Base-by-base conservation (phyloP, 345 rosid species). In the Stellera chamaejasme region DNA sequence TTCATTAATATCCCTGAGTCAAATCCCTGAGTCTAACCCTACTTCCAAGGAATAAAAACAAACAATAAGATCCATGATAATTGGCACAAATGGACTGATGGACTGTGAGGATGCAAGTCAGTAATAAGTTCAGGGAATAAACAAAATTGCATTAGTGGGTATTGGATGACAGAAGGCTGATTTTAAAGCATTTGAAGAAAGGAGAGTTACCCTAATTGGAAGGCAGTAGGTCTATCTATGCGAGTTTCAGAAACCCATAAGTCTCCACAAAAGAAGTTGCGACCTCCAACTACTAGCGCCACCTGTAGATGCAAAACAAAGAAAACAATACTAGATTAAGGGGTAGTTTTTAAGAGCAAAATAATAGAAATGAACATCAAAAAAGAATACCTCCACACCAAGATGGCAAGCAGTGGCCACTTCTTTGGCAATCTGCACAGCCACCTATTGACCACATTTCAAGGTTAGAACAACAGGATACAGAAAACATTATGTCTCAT, bases 201-300 rank as follows among this genome's bases (percentile, higher is more conserved):
- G 6, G 45, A 11, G 16, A 13, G 10, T 74, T 64, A 77, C 82
- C 82, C 77, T 44, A 74, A 63, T 63, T 77, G 82, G 49, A 74
- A 74, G 25, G 82, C 72, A 36, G 72, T 61, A 14, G 74, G 72
- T 64, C 79, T 77, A 52, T 74, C 77, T 19, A 74, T 74, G 46
- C 72, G 70, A 15, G 82, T 71, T 25, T 66, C 72, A 68, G 82
- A 66, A n/a, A 74, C 65, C 82, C 79, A 74, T 2, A 75, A 68
- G 39, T 74, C 82, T 54, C 79, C 73, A 28, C 75, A 77, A 48
- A 77, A 71, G 59, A 74, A 74, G 47, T 77, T 77, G 43, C 79
- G 75, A 48, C 74, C 79, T 45, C 82, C 82, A 60, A 77, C 61
- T 47, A 77, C 77, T 59, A 77, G 68, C n/a, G 82, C 79, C 9